Percentiles rank a stretch among this genome's conserved stretches.
These are phyloP conservation scores for Pulveroboletus sp. DNA, from an alignment of 768 basidiomycete genomes.

Conservation along the genomic window DNA sequence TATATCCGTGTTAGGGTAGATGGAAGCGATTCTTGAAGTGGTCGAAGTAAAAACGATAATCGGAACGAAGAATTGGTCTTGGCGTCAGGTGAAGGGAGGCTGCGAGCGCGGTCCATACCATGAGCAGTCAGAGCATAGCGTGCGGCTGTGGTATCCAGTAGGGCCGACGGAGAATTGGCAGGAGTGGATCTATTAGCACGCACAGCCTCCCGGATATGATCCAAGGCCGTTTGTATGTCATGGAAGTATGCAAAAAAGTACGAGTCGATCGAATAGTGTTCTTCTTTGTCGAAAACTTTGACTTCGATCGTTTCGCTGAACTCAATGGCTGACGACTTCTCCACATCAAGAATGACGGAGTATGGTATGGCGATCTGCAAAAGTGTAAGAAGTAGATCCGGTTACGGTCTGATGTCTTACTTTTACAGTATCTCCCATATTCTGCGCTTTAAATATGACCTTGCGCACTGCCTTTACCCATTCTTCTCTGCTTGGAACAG, in stretches of 20 bases:
- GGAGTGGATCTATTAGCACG: constrained; percentile 46
- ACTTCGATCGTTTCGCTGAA: constrained; percentile 97
- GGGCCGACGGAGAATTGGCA: constrained; percentile 21
- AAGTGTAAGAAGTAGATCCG: constrained; percentile 5
- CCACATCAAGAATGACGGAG: constrained; percentile 83
- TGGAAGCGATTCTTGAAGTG: constrained; percentile 58
- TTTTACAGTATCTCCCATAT: constrained; percentile 95
- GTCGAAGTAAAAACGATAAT: constrained; percentile 62
- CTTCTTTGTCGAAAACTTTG: constrained; percentile 80
- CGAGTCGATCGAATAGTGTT: constrained; percentile 76
- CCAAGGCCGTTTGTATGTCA: constrained; percentile 71
- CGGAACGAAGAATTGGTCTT: constrained; percentile 51
- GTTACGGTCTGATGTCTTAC: constrained; percentile 35
- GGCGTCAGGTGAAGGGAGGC: constrained; percentile 33
- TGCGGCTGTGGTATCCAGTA: constrained; percentile 61
- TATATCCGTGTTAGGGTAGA: constrained; percentile 34
- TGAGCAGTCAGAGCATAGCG: constrained; percentile 30
- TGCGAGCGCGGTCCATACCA: constrained; percentile 40
- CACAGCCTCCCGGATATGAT: constrained; percentile 78
- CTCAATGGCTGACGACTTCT: constrained; percentile 85
- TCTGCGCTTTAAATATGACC: constrained; percentile 94
- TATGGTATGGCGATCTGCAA: constrained; percentile 90
- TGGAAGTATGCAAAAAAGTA: constrained; percentile 97
- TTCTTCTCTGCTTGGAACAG: constrained; percentile 80
- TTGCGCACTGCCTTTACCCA: constrained; percentile 96